Evolutionary conservation across 768 basidiomycete genomes (phyloP), one percentile per base, ranked within the genome.

Genomic region (Tylopilus balloui): DNA sequence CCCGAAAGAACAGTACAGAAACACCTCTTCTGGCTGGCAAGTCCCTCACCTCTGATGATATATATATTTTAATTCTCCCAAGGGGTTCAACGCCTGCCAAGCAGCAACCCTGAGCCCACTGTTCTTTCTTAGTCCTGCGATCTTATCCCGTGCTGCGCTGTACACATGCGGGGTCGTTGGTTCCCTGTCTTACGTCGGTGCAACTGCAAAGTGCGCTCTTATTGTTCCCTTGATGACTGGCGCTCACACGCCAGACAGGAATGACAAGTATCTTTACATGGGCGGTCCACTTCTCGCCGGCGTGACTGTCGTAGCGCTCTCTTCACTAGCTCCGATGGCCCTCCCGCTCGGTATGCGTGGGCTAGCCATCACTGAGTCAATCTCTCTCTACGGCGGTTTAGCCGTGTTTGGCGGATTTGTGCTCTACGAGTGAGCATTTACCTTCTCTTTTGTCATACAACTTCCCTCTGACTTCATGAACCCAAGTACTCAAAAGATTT

Each of bases 131-230:
- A 84, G 75, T 60, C 92, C 92, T 3, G 89, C 88, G 12, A 78
- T 94, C 54, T 77, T 95, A 42, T 85, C 86, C 15, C 82, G 92
- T 25, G 92, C 92, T 9, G 92, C 89, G 6, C 71, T 95, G 3
- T 95, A 95, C 69, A 93, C 92, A 0, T 78, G 82, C 31, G 90
- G 90, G 23, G 80, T 89, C 2, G 87, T 92, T n/a, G 90, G 89
- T 4, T 80, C 87, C 3, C 78, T 94, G 23, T 84, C 84, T 12
- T 95, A 91, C 63, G 77, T 95, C 20, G 92, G 92, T 19, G 90
- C 91, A 4, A 95, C 92, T 28, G 92, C 92, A 21, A 83, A 71
- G 85, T 83, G 56, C 52, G 76, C 54, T 8, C 17, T 4, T 39
- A 8, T 15, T 37, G 3, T 19, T 47, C 23, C 37, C 21, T 43